phyloP scores from a whole-genome alignment of 2,329 filamentous ascomycete genomes.

The Aspergillus aculeatus region DNA sequence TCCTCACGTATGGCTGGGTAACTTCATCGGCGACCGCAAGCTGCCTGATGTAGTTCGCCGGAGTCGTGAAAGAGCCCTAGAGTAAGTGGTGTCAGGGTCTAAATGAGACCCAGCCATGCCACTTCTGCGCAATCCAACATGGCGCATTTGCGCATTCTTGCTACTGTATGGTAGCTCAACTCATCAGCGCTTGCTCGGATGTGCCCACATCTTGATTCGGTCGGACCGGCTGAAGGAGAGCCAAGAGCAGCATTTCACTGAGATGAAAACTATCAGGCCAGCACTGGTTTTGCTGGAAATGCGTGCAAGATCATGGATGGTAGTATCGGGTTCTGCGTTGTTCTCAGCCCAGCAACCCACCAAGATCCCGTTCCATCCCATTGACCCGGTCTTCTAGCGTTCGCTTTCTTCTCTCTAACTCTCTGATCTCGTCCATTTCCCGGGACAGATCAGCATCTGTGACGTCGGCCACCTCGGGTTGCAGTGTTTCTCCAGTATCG shows the following conservation, averaged over 20 bases:
- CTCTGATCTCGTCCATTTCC: conserved; percentile 56
- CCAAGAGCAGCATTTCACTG: background rate
- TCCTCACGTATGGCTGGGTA: background rate
- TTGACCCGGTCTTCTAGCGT: conserved; percentile 63
- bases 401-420: conserved; percentile 63
- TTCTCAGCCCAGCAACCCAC: conserved; percentile 55
- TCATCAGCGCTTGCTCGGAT: background rate
- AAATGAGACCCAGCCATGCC: background rate
- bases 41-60: background rate
- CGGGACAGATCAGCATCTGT: conserved; percentile 45
- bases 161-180: background rate
- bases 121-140: background rate
- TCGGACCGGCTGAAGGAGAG: background rate
- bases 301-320: background rate
- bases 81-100: background rate
- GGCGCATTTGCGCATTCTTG: background rate
- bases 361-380: conserved; percentile 68
- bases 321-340: background rate
- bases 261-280: background rate
- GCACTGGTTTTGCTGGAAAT: background rate
- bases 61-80: background rate
- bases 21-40: background rate
- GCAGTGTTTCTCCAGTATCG: conserved; percentile 40
- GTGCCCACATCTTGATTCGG: background rate
- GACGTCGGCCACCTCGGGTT: conserved; percentile 27